phyloP scores from a whole-genome alignment of 164 flowering plant genomes.

The Annona squamosa region DNA sequence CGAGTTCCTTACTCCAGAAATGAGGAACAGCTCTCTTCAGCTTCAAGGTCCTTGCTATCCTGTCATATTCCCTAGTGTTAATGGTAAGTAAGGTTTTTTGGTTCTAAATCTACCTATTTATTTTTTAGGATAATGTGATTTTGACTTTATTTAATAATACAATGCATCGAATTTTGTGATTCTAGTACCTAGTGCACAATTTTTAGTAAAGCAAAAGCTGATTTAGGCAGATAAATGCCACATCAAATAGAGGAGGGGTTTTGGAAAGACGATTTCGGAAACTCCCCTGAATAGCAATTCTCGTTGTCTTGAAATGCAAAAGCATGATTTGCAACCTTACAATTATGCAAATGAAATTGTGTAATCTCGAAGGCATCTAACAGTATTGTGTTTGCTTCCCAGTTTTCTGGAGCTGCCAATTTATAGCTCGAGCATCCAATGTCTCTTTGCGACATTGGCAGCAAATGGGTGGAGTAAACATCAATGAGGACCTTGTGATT shows the following conservation, averaged over 20 bases:
- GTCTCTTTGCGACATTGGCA: slow-evolving; percentile 74
- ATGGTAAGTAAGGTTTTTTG: slow-evolving; percentile 46
- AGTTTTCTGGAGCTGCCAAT: slow-evolving; percentile 97
- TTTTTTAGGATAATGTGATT: too few species aligned
- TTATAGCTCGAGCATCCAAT: slow-evolving; percentile 79
- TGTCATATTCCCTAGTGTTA: slow-evolving; percentile 88
- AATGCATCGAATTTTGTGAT: too few species aligned
- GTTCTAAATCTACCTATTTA: not conserved
- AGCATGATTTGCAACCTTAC: not conserved
- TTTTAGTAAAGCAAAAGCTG: too few species aligned
- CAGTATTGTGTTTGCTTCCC: slow-evolving; percentile 6
- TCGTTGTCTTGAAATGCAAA: not conserved
- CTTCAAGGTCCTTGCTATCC: slow-evolving; percentile 99
- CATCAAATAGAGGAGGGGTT: too few species aligned
- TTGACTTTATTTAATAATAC: too few species aligned
- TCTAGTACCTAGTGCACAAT: too few species aligned
- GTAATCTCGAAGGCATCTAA: not conserved
- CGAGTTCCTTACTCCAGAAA: slow-evolving; percentile 74
- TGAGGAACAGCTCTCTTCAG: slow-evolving; percentile 86
- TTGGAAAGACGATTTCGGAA: too few species aligned
- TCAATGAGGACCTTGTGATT: slow-evolving; percentile 62
- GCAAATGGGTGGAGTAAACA: slow-evolving; percentile 85
- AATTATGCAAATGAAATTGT: not conserved
- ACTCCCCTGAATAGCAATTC: not conserved
- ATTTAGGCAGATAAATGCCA: too few species aligned